Conservation (phyloP, 2,329 filamentous ascomycete genomes). For the Talaromyces sp. region DNA sequence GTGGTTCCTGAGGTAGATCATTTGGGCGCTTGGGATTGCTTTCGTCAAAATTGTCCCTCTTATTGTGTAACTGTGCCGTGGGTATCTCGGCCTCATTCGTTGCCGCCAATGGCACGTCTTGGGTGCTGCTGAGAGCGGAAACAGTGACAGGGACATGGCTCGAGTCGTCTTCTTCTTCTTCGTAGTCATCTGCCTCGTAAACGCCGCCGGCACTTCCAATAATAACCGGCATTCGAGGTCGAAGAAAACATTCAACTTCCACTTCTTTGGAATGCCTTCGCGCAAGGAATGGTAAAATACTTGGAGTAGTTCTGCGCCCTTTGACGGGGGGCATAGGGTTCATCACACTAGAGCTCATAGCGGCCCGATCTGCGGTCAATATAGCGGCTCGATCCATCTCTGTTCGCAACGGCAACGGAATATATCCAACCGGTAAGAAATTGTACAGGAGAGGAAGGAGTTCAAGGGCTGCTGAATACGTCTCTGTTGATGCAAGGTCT, state of each 20-base stretch:
- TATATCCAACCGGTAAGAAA: conserved; percentile 58
- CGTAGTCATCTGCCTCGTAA: conserved; percentile 29
- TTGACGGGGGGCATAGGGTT: conserved; percentile 66
- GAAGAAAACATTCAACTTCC: conserved; percentile 65
- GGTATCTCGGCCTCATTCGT: conserved; percentile 1
- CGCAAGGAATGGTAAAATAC: conserved; percentile 74
- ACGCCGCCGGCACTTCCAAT: conserved; percentile 22
- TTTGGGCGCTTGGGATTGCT: background rate
- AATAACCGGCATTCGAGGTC: conserved; percentile 48
- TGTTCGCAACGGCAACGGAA: conserved; percentile 67
- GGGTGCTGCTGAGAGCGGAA: background rate
- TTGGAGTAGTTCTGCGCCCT: conserved; percentile 59
- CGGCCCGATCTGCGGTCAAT: conserved; percentile 60
- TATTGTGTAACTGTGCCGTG: conserved; percentile 13
- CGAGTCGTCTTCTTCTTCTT: conserved; percentile 12
- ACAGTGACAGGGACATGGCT: background rate
- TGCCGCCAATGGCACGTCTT: background rate
- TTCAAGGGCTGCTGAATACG: conserved; percentile 52
- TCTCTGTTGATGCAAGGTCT: conserved; percentile 27
- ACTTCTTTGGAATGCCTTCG: conserved; percentile 59
- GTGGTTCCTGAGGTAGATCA: background rate
- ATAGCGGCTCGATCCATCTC: conserved; percentile 79
- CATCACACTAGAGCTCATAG: conserved; percentile 76
- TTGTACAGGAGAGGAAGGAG: conserved; percentile 62
- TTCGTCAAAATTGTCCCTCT: conserved; percentile 6